Conservation (phyloP, 306 rosid species). For the Corylus heterophylla region DNA sequence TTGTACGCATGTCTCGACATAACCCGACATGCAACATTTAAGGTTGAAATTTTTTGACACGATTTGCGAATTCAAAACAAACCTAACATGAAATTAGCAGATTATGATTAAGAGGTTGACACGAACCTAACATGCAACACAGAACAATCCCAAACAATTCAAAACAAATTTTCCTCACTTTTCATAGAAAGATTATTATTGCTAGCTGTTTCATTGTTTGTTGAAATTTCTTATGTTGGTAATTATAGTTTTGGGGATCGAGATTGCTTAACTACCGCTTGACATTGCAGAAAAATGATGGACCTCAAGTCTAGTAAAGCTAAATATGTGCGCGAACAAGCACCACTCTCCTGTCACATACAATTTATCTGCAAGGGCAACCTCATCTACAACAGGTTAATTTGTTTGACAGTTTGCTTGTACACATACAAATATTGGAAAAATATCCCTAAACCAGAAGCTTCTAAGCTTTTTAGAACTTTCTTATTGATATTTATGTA, state of each 20-base stretch:
- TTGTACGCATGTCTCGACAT: too few species aligned
- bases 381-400: slow-evolving; percentile 45
- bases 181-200: too few species aligned
- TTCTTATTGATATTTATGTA: neutral
- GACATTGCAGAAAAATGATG: slow-evolving; percentile 44
- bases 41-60: too few species aligned
- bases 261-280: neutral
- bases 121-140: too few species aligned
- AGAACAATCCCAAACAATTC: too few species aligned
- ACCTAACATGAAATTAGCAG: too few species aligned
- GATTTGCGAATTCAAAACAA: too few species aligned
- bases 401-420: neutral
- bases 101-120: too few species aligned
- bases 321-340: slow-evolving; percentile 38
- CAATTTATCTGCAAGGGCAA: slow-evolving; percentile 56
- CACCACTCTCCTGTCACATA: slow-evolving; percentile 46
- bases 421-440: neutral
- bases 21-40: too few species aligned
- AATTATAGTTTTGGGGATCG: neutral
- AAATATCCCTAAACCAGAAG: neutral
- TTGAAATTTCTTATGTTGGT: too few species aligned
- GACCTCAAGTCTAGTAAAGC: slow-evolving; percentile 52
- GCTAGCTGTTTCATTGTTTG: too few species aligned
- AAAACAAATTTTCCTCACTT: too few species aligned
- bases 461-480: slow-evolving; percentile 1